phyloP scores from a whole-genome alignment of 23 red algal species.

The Chondrus crispus region DNA sequence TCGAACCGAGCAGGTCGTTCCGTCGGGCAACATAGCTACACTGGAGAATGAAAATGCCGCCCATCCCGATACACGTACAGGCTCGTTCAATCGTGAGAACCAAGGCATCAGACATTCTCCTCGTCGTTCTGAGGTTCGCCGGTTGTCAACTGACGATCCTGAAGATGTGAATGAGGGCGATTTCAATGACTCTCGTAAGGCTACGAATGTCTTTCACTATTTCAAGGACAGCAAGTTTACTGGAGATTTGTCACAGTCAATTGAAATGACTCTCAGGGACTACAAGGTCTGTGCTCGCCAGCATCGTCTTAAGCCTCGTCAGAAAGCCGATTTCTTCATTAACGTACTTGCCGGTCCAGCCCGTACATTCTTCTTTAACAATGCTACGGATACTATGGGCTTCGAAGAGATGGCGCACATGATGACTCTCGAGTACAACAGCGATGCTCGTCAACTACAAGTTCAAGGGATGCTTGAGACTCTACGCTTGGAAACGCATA shows the following conservation, averaged over 20 bases:
- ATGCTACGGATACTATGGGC: conserved; percentile 8
- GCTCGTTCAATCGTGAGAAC: not conserved
- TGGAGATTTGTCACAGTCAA: conserved; percentile 15
- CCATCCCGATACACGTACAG: not conserved
- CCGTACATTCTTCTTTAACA: conserved; percentile 50
- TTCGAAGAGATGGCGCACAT: conserved; percentile 1
- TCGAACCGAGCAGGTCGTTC: not conserved
- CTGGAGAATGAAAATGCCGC: not conserved
- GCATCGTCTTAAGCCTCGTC: not conserved
- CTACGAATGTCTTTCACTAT: conserved; percentile 26
- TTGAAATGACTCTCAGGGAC: not conserved
- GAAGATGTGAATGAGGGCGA: not conserved
- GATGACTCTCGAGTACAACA: conserved; percentile 24
- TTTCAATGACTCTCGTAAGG: conserved; percentile 22
- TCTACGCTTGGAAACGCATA: conserved; percentile 1
- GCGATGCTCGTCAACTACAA: not conserved
- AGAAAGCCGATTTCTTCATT: conserved; percentile 24
- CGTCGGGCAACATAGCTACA: not conserved
- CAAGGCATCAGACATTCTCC: not conserved
- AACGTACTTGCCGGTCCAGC: not conserved
- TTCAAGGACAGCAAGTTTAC: conserved; percentile 1
- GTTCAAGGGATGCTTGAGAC: conserved; percentile 7
- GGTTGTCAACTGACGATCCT: not conserved
- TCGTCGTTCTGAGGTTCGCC: not conserved
- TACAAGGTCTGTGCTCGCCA: not conserved